Evolutionary conservation across 1,284 basidiomycete genomes (phyloP).

Genomic region (Malassezia sympodialis): DNA sequence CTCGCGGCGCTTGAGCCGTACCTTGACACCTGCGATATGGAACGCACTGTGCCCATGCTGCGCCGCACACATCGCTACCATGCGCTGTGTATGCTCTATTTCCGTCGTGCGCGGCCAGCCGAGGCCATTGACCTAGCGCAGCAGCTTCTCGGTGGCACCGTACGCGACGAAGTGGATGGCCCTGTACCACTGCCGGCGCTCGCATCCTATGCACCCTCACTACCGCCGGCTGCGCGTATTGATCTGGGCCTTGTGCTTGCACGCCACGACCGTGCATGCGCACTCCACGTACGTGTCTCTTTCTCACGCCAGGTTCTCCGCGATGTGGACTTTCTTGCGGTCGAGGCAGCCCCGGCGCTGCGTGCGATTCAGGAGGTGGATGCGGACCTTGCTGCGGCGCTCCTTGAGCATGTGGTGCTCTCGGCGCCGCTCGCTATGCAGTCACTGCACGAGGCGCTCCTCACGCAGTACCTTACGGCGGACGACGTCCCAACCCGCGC

Average conservation of each 20-base stretch:
- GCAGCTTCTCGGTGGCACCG: conserved; percentile 24
- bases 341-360: conserved; percentile 11
- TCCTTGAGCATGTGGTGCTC: conserved; percentile 36
- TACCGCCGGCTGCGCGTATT: not conserved
- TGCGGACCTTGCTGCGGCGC: conserved; percentile 25
- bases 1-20: not conserved
- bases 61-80: not conserved
- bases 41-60: not conserved
- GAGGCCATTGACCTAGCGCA: conserved; percentile 23
- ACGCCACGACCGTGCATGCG: conserved; percentile 25
- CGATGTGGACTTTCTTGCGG: not conserved
- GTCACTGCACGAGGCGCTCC: conserved; percentile 26
- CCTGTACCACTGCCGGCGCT: conserved; percentile 17
- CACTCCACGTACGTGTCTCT: conserved; percentile 18
- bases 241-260: conserved; percentile 34
- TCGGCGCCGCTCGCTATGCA: conserved; percentile 21
- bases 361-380: conserved; percentile 23
- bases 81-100: not conserved
- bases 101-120: not conserved
- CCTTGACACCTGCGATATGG: not conserved
- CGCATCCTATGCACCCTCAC: not conserved
- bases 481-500: conserved; percentile 16
- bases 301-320: not conserved
- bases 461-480: not conserved
- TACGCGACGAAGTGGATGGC: conserved; percentile 17